Evolutionary conservation across 768 basidiomycete genomes (phyloP), one percentile per base, ranked within the genome.

Genomic region (Paxillus involutus): DNA sequence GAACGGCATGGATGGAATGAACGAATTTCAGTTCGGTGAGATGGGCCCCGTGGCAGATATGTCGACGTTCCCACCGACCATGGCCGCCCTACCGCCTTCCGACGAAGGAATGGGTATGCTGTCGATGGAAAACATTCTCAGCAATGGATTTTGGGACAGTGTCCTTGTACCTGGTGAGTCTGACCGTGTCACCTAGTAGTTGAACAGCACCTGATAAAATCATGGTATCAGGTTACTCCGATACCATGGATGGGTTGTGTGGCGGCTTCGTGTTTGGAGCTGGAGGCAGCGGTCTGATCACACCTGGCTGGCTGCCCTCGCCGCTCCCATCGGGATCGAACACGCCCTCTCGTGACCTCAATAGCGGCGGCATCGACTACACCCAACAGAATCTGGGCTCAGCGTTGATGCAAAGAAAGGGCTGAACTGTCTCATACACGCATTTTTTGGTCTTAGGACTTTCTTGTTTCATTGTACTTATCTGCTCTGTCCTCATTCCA

Each of bases 181-280:
- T 41, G 39, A 12, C 55, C 49, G 29, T 40, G 41, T 44, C 16
- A 52, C 36, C 47, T 13, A 36, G 11, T 48, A 3, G 52, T 47
- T 55, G 45, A 52, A 43, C 52, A n/a, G n/a, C 30, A 11, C 21
- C 29, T 45, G 40, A 53, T 6, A 56, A 42, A 53, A 29, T 26
- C 33, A 24, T 56, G 19, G 50, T 19, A 40, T 41, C 56, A 92
- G 91, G 91, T 3, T 93, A 89, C 63, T 81, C 82, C 40, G 88
- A 89, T 59, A 79, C 85, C 17, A 79, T 91, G 76, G 91, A 93
- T 68, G 89, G 89, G 6, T 74, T 94, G 12, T 88, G 84, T 54
- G 91, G 90, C 21, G 91, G 91, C 6, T 93, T 94, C 67, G 85
- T 92, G 19, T 94, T 86, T 60, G 91, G 91, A 10, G 81, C 86